A percentile compares a stretch with the other conserved stretches of the same genome.
Conservation (phyloP, 73 alveolate species). For the Blepharisma japonicum region DNA sequence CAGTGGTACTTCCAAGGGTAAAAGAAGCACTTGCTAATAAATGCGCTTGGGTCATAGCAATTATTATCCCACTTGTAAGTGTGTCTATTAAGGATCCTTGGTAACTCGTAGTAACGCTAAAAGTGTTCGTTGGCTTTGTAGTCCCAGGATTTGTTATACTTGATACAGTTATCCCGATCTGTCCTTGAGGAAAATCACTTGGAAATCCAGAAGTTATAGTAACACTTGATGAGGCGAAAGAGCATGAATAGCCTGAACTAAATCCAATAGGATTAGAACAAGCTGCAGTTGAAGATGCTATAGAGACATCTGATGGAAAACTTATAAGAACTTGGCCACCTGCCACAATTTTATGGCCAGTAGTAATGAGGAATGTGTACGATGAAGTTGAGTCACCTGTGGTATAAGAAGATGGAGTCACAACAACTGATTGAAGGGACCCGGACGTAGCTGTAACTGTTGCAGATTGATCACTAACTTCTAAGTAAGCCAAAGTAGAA, state of each 20-base stretch:
- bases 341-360: neutral
- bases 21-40: neutral
- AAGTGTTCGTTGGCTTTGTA: neutral
- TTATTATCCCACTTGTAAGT: neutral
- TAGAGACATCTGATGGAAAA: slow-evolving; percentile 1
- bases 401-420: neutral
- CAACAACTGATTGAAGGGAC: neutral
- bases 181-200: neutral
- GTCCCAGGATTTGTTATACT: slow-evolving; percentile 7
- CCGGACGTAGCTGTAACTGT: slow-evolving; percentile 19
- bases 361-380: neutral
- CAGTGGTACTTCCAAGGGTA: neutral
- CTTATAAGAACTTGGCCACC: neutral
- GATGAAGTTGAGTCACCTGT: neutral
- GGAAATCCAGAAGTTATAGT: neutral
- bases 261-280: neutral
- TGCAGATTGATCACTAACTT: neutral
- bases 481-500: neutral
- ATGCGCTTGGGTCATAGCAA: neutral
- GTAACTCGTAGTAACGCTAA: neutral
- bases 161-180: neutral
- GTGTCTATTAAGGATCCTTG: neutral
- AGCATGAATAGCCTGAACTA: neutral
- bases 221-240: neutral
- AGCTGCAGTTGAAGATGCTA: neutral